Base-by-base conservation (phyloP, 805 yeast species). In the Debaryomyces hansenii region DNA sequence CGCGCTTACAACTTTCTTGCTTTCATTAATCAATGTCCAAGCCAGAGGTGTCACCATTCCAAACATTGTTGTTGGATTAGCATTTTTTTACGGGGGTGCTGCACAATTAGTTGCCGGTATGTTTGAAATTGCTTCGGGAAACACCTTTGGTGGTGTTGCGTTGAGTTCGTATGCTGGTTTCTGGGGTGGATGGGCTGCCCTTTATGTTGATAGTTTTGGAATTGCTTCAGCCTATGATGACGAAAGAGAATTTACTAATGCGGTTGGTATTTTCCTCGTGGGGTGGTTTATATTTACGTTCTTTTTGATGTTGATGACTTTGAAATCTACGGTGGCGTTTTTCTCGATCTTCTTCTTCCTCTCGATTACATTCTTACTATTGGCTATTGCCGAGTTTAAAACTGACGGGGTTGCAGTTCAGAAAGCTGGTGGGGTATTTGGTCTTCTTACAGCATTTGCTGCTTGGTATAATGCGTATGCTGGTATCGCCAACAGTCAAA, bases 171-270 rank as follows among this genome's bases (percentile, higher is more conserved):
- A 74, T 47, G 92, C 88, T 48, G 91, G 89, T 3, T 85, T 85
- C 63, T 85, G 92, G 92, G 79, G 83, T 71, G 72, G 84, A 21
- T 85, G 81, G 72, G 90, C 84, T 49, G 86, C 86, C 28, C 78
- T 85, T 42, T 62, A 65, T 21, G 67, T 64, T 28, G 62, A 60
- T 16, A 53, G 64, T 27, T 72, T 72, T 51, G 75, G 74, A 28
- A 72, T 72, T 51, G 53, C 46, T 4, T 57, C 60, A 9, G 74
- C 75, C 14, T 71, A 67, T 49, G 66, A 55, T 8, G 54, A 57
- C 14, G 51, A 51, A 18, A 47, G 40, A 39, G 46, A 70, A 48
- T 58, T 70, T 39, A 36, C 57, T 12, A 59, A 62, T 51, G 77
- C 77, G 2, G 40, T 71, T 9, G 77, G 74, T 8, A 58, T 72